Percentiles rank a stretch among this genome's conserved stretches.
These are phyloP conservation scores for Polygonum aviculare DNA, from an alignment of 148 eudicot genomes.

Conservation along the genomic window DNA sequence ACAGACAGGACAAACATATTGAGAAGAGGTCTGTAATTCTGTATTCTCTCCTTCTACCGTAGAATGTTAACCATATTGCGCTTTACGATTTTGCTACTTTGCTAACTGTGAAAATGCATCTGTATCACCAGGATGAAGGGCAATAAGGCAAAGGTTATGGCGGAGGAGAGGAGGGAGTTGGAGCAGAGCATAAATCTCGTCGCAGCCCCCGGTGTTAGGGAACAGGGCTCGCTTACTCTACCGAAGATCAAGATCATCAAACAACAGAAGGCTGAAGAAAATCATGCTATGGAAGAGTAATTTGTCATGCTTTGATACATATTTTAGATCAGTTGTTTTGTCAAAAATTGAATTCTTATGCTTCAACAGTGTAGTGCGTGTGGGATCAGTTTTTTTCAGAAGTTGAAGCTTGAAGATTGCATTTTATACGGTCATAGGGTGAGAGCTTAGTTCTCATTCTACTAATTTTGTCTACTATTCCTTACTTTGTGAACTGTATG, in stretches of 20 bases:
- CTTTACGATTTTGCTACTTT: neutral
- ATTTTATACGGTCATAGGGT: neutral
- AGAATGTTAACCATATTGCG: neutral
- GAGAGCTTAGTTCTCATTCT: too few species aligned
- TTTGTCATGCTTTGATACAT: neutral
- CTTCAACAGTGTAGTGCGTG: neutral
- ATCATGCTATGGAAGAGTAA: conserved; percentile 72
- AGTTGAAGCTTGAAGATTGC: neutral
- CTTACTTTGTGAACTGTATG: too few species aligned
- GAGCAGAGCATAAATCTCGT: conserved; percentile 38
- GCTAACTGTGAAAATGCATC: neutral
- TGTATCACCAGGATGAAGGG: conserved; percentile 41
- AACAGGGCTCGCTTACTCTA: conserved; percentile 34
- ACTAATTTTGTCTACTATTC: too few species aligned
- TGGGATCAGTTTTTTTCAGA: neutral
- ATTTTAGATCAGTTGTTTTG: neutral
- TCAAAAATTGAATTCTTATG: neutral
- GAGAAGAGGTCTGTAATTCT: conserved; percentile 34
- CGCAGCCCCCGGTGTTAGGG: conserved; percentile 41
- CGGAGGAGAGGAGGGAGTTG: conserved; percentile 31
- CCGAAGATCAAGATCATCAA: conserved; percentile 54
- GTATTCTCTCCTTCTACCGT: neutral
- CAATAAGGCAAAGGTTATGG: conserved; percentile 23
- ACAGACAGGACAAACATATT: conserved; percentile 35
- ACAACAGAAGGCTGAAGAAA: conserved; percentile 32